Conservation (phyloP, 371 early-diverging fungal genomes). For the Apophysomyces variabilis region DNA sequence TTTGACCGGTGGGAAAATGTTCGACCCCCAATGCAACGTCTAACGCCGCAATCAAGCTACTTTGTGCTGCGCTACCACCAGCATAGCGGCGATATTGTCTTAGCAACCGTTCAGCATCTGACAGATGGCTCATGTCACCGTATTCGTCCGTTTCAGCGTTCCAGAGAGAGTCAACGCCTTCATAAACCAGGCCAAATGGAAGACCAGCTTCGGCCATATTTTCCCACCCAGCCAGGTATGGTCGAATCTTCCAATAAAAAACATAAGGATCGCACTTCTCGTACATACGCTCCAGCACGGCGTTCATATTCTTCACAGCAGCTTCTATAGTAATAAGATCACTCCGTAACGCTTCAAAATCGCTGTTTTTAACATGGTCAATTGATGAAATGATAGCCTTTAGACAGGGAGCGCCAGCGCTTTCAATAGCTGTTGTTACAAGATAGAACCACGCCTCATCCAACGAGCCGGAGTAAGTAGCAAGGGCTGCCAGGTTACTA, state of each 20-base stretch:
- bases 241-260: conserved; percentile 94
- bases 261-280: conserved; percentile 95
- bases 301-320: conserved; percentile 65
- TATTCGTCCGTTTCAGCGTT: conserved; percentile 54
- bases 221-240: conserved; percentile 93
- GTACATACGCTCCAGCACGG: conserved; percentile 82
- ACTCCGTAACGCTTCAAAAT: conserved; percentile 48
- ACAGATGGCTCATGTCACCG: conserved; percentile 58
- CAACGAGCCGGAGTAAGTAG: conserved; percentile 86
- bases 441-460: conserved; percentile 98
- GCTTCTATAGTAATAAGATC: conserved; percentile 62
- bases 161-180: conserved; percentile 75
- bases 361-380: conserved; percentile 57
- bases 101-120: conserved; percentile 62
- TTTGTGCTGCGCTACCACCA: conserved; percentile 96
- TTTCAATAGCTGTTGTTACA: conserved; percentile 89
- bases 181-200: conserved; percentile 89
- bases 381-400: conserved; percentile 64
- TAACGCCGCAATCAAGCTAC: conserved; percentile 88
- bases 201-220: conserved; percentile 87
- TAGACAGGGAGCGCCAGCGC: conserved; percentile 82
- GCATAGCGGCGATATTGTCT: conserved; percentile 77
- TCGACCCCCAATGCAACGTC: conserved; percentile 93
- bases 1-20: conserved; percentile 80
- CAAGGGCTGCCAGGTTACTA: conserved; percentile 82